phyloP scores from a whole-genome alignment of 208 protist species.

The Crithidia acanthocephali region DNA sequence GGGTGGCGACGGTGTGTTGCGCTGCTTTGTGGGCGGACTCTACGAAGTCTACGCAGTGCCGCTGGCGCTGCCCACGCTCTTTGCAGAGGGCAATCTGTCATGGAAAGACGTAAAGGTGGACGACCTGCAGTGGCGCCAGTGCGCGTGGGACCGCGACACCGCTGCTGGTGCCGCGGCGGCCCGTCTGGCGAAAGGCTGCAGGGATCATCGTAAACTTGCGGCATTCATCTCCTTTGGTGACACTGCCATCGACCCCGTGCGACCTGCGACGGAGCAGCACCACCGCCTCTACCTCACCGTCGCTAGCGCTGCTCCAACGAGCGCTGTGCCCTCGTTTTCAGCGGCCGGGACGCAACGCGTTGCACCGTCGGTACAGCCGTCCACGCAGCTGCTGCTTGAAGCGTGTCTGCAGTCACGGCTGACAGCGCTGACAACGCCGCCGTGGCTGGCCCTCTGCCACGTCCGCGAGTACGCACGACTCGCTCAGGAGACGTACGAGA shows the following conservation, averaged over 20 bases:
- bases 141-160: not conserved
- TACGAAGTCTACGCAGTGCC: conserved; percentile 48
- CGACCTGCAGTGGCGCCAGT: conserved; percentile 28
- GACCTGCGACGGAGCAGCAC: conserved; percentile 14
- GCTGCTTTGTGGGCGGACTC: conserved; percentile 62
- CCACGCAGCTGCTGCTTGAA: conserved; percentile 26
- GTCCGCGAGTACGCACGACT: conserved; percentile 57
- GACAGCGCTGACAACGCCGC: conserved; percentile 28
- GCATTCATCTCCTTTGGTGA: conserved; percentile 12
- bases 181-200: not conserved
- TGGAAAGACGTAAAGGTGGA: conserved; percentile 17
- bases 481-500: conserved; percentile 32
- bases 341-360: too few relatives aligned
- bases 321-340: too few relatives aligned
- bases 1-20: conserved; percentile 49
- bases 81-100: not conserved
- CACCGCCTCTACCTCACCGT: conserved; percentile 21
- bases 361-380: too few relatives aligned
- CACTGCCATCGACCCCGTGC: conserved; percentile 6
- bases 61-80: conserved; percentile 23
- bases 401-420: conserved; percentile 38
- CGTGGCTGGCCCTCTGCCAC: conserved; percentile 43
- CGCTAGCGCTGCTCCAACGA: too few relatives aligned
- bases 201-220: not conserved
- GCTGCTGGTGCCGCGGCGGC: not conserved